phyloP scores from a whole-genome alignment of 192 early-diverging fungal species.

The Podila epicladia region DNA sequence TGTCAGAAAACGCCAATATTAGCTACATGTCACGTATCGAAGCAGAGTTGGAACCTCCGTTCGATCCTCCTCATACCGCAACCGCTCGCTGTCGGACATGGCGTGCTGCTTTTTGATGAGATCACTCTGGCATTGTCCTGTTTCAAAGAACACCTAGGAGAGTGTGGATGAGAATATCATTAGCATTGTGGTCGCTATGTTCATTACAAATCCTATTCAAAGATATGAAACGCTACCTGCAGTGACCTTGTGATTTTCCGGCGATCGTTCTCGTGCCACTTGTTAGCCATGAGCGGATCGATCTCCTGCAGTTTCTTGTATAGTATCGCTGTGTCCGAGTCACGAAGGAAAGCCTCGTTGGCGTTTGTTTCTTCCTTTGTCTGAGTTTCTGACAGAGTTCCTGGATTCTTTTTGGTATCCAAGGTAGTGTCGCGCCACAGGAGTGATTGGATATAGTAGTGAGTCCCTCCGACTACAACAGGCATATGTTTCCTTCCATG shows the following conservation, averaged over 20 bases:
- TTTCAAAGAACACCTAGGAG: conserved; percentile 69
- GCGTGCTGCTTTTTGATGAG: conserved; percentile 76
- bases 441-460: conserved; percentile 96
- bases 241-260: conserved; percentile 89
- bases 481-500: conserved; percentile 76
- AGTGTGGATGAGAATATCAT: neutral
- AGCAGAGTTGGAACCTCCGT: no score
- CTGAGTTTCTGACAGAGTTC: conserved; percentile 21
- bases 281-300: conserved; percentile 88
- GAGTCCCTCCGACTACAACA: conserved; percentile 94
- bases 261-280: conserved; percentile 91
- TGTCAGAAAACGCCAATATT: neutral
- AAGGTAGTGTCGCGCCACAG: conserved; percentile 82
- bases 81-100: conserved; percentile 49
- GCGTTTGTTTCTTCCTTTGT: conserved; percentile 12
- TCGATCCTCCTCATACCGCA: conserved; percentile 15
- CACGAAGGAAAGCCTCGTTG: conserved; percentile 22
- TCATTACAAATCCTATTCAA: neutral
- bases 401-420: conserved; percentile 30
- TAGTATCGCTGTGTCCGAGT: conserved; percentile 62
- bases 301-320: conserved; percentile 73
- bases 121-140: conserved; percentile 79
- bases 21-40: no score
- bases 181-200: neutral
- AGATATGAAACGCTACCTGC: conserved; percentile 61